These are phyloP conservation scores for Anisogramma anomala DNA, from an alignment of 2,329 filamentous ascomycete genomes.

Conservation along the genomic window DNA sequence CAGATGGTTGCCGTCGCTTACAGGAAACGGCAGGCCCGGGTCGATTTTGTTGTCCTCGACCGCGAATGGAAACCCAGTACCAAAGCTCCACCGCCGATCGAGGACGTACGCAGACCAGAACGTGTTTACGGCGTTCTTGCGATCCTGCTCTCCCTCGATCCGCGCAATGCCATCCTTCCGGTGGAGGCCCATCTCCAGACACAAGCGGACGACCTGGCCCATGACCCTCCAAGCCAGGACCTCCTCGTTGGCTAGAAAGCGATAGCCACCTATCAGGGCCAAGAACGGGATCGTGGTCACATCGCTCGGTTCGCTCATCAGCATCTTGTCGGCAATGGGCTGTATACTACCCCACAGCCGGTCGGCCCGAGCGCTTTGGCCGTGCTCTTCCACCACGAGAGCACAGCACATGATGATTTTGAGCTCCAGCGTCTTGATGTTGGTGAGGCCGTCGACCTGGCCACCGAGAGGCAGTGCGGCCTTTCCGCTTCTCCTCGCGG, in stretches of 20 bases:
- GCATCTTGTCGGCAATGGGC: slow-evolving; percentile 53
- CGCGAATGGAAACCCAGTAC: slow-evolving; percentile 77
- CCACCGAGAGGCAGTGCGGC: slow-evolving; percentile 20
- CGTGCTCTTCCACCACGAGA: slow-evolving; percentile 65
- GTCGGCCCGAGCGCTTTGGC: slow-evolving; percentile 62
- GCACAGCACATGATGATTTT: slow-evolving; percentile 77
- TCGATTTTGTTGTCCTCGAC: slow-evolving; percentile 82
- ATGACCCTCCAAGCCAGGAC: slow-evolving; percentile 77
- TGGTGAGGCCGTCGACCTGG: slow-evolving; percentile 30
- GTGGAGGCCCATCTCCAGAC: slow-evolving; percentile 73
- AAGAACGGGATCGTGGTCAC: slow-evolving; percentile 39
- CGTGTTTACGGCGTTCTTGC: slow-evolving; percentile 54
- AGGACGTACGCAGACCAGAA: slow-evolving; percentile 85
- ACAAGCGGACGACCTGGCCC: slow-evolving; percentile 69
- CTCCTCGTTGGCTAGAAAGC: slow-evolving; percentile 80
- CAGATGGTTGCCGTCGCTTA: slow-evolving; percentile 31
- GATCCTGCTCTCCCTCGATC: slow-evolving; percentile 57
- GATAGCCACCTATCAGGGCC: slow-evolving; percentile 49
- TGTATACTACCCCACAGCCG: slow-evolving; percentile 69
- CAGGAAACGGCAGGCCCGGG: slow-evolving; percentile 64
- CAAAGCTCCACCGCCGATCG: slow-evolving; percentile 79
- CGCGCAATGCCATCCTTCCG: slow-evolving; percentile 60
- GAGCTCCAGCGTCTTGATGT: slow-evolving; percentile 52
- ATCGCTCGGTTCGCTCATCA: slow-evolving; percentile 42
- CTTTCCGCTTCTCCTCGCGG: slow-evolving; percentile 25